A percentile compares a stretch with the other conserved stretches of the same genome.
Evolutionary conservation across 495 filamentous ascomycete genomes (phyloP).

Genomic region (Physcia stellaris): DNA sequence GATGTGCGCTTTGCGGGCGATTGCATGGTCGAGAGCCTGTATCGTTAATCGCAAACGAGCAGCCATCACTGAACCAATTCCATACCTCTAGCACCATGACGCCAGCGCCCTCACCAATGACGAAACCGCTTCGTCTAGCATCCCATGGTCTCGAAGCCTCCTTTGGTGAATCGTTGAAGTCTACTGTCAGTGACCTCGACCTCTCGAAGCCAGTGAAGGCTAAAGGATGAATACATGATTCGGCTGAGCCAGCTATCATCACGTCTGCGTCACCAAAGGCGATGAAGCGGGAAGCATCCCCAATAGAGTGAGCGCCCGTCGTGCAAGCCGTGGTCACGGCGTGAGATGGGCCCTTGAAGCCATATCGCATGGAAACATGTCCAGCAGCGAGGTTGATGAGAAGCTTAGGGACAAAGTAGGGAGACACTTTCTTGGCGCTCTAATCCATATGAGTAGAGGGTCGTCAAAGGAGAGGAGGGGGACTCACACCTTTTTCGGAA

Average conservation of each 20-base stretch:
- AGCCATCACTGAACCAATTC: not conserved
- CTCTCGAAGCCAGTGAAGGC: slow-evolving; percentile 84
- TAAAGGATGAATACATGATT: slow-evolving; percentile 92
- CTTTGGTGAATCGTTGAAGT: slow-evolving; percentile 60
- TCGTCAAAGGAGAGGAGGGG: not conserved
- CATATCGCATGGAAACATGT: slow-evolving; percentile 84
- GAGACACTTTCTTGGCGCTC: slow-evolving; percentile 87
- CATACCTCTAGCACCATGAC: slow-evolving; percentile 67
- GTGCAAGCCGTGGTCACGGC: slow-evolving; percentile 89
- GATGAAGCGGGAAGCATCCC: slow-evolving; percentile 85
- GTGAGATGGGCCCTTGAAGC: slow-evolving; percentile 86
- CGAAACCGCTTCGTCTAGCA: slow-evolving; percentile 66
- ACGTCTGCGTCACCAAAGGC: slow-evolving; percentile 80
- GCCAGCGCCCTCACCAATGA: slow-evolving; percentile 85
- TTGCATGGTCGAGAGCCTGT: slow-evolving; percentile 75
- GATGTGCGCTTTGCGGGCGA: slow-evolving; percentile 59
- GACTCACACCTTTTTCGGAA: slow-evolving; percentile 49
- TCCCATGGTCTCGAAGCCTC: slow-evolving; percentile 82
- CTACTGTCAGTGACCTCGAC: slow-evolving; percentile 70
- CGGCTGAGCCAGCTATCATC: slow-evolving; percentile 87
- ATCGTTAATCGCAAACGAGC: not conserved
- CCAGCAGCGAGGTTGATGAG: slow-evolving; percentile 91
- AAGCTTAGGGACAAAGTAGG: slow-evolving; percentile 81
- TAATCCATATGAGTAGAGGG: slow-evolving; percentile 16
- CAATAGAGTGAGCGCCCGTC: slow-evolving; percentile 85